Evolutionary conservation across 306 rosid genomes (phyloP).

Genomic region (Gynostemma pentaphyllum): DNA sequence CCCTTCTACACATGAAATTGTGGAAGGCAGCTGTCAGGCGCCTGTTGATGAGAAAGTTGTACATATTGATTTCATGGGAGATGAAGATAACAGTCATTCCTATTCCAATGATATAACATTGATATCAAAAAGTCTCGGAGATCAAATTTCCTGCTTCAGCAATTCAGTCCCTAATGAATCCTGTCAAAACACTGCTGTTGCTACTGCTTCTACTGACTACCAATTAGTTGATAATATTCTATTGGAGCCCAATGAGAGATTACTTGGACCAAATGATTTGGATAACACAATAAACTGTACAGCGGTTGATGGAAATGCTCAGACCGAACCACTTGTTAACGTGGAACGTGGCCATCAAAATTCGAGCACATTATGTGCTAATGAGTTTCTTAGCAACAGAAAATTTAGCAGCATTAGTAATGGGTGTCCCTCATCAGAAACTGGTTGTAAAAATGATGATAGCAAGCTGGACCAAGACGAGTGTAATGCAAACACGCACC

Average conservation of each 20-base stretch:
- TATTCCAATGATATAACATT: slow-evolving; percentile 21
- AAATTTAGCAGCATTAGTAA: slow-evolving; percentile 13
- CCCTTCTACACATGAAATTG: slow-evolving; percentile 25
- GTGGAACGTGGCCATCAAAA: slow-evolving; percentile 22
- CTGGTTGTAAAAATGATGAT: slow-evolving; percentile 15
- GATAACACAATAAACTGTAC: slow-evolving; percentile 14
- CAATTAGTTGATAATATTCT: slow-evolving; percentile 17
- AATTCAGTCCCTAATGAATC: slow-evolving; percentile 22
- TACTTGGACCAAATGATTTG: slow-evolving; percentile 15
- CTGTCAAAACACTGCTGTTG: slow-evolving; percentile 14
- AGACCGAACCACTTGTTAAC: slow-evolving; percentile 14
- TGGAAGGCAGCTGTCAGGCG: slow-evolving; percentile 27
- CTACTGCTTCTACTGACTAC: slow-evolving; percentile 11
- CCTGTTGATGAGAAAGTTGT: slow-evolving; percentile 26
- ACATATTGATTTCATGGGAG: slow-evolving; percentile 22
- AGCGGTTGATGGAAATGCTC: slow-evolving; percentile 15
- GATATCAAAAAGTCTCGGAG: slow-evolving; percentile 23
- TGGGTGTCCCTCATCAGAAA: slow-evolving; percentile 15
- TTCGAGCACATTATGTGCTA: slow-evolving; percentile 16
- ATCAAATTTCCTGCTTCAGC: not conserved
- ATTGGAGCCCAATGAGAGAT: slow-evolving; percentile 28
- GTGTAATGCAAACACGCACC: slow-evolving; percentile 13
- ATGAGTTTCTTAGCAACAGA: slow-evolving; percentile 15
- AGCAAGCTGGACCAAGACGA: slow-evolving; percentile 15
- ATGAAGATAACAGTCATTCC: slow-evolving; percentile 22